A percentile compares a stretch with the other conserved stretches of the same genome.
These are phyloP conservation scores for Scheffersomyces titani DNA, from an alignment of 1,139 yeast species.

Conservation along the genomic window DNA sequence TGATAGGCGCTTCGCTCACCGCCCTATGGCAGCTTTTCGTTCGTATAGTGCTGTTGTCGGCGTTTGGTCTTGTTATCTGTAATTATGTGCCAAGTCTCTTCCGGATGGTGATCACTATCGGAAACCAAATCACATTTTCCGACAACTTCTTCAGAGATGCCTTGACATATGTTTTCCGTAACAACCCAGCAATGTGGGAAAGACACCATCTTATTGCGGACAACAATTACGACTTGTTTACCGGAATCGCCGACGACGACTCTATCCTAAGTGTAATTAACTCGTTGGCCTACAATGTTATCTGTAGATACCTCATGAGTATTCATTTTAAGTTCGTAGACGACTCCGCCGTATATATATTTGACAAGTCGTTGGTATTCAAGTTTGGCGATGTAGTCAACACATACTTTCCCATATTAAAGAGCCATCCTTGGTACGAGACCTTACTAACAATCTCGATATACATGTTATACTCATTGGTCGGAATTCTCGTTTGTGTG, in stretches of 20 bases:
- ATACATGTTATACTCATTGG: not conserved
- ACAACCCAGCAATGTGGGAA: not conserved
- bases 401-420: not conserved
- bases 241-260: not conserved
- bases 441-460: not conserved
- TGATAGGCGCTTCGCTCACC: not conserved
- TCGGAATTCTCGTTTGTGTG: not conserved
- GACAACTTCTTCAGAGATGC: not conserved
- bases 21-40: not conserved
- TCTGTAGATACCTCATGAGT: not conserved
- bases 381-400: not conserved
- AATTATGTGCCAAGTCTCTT: not conserved
- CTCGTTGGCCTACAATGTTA: not conserved
- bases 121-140: not conserved
- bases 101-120: not conserved
- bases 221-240: not conserved
- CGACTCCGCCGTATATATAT: not conserved
- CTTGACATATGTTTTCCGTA: not conserved
- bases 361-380: not conserved
- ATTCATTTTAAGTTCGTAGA: not conserved
- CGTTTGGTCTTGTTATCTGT: not conserved
- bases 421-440: not conserved
- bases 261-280: not conserved
- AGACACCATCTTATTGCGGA: not conserved
- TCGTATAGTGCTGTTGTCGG: not conserved